A percentile compares a stretch with the other conserved stretches of the same genome.
These are phyloP conservation scores for Cryptococcus amylolentus DNA, from an alignment of 1,284 basidiomycete species.

Conservation along the genomic window DNA sequence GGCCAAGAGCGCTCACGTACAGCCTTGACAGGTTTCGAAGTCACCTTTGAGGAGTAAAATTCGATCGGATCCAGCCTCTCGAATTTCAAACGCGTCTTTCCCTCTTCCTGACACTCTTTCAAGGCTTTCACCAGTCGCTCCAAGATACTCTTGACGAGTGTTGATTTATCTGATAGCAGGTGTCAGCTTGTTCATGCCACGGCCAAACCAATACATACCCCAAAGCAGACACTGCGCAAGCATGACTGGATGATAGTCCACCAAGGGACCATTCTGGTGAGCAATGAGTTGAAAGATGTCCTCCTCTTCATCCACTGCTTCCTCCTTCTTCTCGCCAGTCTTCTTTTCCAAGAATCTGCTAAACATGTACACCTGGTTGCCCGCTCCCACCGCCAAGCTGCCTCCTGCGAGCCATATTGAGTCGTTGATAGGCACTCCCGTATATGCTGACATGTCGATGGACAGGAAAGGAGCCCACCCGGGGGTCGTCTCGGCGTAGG, in stretches of 20 bases:
- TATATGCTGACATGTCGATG: constrained; percentile 67
- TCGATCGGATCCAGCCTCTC: constrained; percentile 37
- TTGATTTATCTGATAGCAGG: constrained; percentile 64
- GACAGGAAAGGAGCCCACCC: constrained; percentile 73
- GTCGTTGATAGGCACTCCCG: constrained; percentile 72
- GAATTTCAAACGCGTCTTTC: constrained; percentile 28
- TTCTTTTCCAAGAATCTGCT: constrained; percentile 40
- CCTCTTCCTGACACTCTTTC: constrained; percentile 32
- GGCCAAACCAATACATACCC: constrained; percentile 57
- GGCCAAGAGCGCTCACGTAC: neutral
- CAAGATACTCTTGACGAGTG: constrained; percentile 76
- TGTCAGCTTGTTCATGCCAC: neutral
- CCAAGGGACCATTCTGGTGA: constrained; percentile 73
- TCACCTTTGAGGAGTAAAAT: constrained; percentile 21
- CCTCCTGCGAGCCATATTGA: constrained; percentile 83
- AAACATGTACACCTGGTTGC: constrained; percentile 72
- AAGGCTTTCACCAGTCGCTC: constrained; percentile 59
- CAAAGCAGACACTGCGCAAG: constrained; percentile 84
- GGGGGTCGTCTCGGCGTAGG: constrained; percentile 75
- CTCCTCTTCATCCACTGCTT: constrained; percentile 24
- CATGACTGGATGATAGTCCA: constrained; percentile 87
- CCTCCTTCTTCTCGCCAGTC: constrained; percentile 17
- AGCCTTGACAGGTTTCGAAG: constrained; percentile 5
- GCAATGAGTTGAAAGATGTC: constrained; percentile 78
- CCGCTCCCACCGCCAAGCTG: constrained; percentile 61